These are phyloP conservation scores for Starmerella floris DNA, from an alignment of 805 yeast genomes.

Conservation along the genomic window DNA sequence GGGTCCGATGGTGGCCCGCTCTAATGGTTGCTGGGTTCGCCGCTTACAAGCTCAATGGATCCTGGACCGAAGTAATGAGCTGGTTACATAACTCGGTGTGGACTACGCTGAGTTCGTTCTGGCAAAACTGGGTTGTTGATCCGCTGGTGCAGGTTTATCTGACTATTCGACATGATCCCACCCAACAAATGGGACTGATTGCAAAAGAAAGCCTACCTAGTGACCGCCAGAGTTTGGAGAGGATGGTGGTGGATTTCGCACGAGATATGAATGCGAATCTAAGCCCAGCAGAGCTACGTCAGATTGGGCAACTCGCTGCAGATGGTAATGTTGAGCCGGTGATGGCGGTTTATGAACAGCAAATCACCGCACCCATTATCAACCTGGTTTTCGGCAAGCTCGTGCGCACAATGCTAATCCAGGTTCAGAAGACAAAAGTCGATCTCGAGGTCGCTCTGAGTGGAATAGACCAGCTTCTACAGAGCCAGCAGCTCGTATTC, in stretches of 20 bases:
- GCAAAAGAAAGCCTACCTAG: constrained; percentile 65
- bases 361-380: constrained; percentile 54
- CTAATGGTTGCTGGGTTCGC: constrained; percentile 30
- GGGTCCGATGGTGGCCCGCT: constrained; percentile 56
- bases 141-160: constrained; percentile 61
- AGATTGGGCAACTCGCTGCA: constrained; percentile 29
- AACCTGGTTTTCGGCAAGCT: constrained; percentile 57
- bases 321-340: constrained; percentile 70
- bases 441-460: constrained; percentile 82
- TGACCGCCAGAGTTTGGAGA: constrained; percentile 64
- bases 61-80: constrained; percentile 38
- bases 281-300: constrained; percentile 8
- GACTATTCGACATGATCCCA: constrained; percentile 75
- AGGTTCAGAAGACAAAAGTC: constrained; percentile 90
- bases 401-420: constrained; percentile 66
- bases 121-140: constrained; percentile 68
- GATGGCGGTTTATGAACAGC: constrained; percentile 67
- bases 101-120: constrained; percentile 54
- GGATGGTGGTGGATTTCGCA: constrained; percentile 74
- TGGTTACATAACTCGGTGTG: constrained; percentile 49
- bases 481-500: constrained; percentile 88
- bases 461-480: constrained; percentile 80
- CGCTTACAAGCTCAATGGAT: constrained; percentile 31
- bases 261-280: constrained; percentile 25
- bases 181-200: constrained; percentile 58